Base-by-base conservation (phyloP, 768 basidiomycete species). In the Dioszegia hungarica region DNA sequence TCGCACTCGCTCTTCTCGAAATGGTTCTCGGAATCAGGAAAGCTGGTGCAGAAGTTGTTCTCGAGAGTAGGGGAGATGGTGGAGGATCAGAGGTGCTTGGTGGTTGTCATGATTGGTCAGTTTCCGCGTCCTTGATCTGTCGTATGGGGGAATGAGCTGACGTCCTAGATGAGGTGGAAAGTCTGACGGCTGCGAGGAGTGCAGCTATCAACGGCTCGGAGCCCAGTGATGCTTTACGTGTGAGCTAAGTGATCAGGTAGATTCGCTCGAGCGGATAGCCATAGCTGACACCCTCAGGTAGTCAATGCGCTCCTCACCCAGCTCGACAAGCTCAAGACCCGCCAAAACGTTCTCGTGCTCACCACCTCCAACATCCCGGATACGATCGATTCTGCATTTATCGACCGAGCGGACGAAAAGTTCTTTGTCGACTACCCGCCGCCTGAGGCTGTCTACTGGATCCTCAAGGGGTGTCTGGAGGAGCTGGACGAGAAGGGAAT, bases 21-120 rank as follows among this genome's bases (percentile, higher is more conserved):
- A 66, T 99, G 95, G 94, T 99, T 98, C 78, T 97, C 93, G 0
- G 95, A 99, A 73, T 95, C 92, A 0, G 95, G 95, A 15, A 99
- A 99, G 75, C 84, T 99, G 27, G 95, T 99, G 1, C 94, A 98
- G 69, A 84, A 88, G 44, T 80, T 99, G 17, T 99, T 76, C 73
- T 83, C 81, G 36, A 88, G 82, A 57, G 90, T 99, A 55, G 88
- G 82, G 36, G 92, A 95, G 62, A 81, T 98, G 77, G 86, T 89
- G 0, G 92, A 95, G 47, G 92, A 97, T 66, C 89, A 93, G 61
- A 85, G 86, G 55, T 84, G 84, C 15, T 97, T 99, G 67, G 86
- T 99, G 2, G 85, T 95, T 3, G 90, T 99, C 17, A 81, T 99
- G 39, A 99, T 99, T 55, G 94, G 93, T 75, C 38, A 54, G 74